Percentiles rank a stretch among this genome's conserved stretches.
These are phyloP conservation scores for Spongospora subterranea DNA, from an alignment of 208 protist genomes.

Conservation along the genomic window DNA sequence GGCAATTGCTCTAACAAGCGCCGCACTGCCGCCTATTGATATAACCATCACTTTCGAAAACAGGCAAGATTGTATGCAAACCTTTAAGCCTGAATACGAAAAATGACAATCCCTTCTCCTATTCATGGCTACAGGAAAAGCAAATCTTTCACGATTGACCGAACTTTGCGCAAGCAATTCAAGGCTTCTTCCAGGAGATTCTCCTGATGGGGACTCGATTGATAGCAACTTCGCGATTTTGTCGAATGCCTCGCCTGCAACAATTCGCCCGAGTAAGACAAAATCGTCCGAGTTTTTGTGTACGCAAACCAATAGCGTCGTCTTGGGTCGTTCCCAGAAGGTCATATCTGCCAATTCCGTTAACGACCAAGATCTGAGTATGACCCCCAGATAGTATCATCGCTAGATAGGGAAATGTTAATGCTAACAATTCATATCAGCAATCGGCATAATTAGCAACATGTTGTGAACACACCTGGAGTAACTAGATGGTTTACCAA, in stretches of 20 bases:
- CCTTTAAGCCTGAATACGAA: slow-evolving; percentile 37
- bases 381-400: slow-evolving; percentile 33
- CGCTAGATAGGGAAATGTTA: slow-evolving; percentile 19
- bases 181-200: neutral
- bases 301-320: slow-evolving; percentile 18
- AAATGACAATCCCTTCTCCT: slow-evolving; percentile 7
- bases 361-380: neutral
- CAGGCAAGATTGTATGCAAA: neutral
- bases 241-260: slow-evolving; percentile 41
- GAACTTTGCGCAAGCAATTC: neutral
- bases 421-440: neutral
- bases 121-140: neutral
- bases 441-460: neutral
- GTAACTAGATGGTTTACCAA: neutral
- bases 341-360: slow-evolving; percentile 15
- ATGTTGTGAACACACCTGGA: neutral
- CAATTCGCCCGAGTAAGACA: neutral
- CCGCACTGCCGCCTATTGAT: neutral
- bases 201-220: neutral
- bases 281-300: neutral
- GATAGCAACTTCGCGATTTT: neutral
- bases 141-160: neutral
- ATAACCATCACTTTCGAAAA: neutral
- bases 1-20: neutral
- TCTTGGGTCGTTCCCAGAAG: neutral